Evolutionary conservation across 805 yeast species (phyloP).

Genomic region (Candida krabiensis): DNA sequence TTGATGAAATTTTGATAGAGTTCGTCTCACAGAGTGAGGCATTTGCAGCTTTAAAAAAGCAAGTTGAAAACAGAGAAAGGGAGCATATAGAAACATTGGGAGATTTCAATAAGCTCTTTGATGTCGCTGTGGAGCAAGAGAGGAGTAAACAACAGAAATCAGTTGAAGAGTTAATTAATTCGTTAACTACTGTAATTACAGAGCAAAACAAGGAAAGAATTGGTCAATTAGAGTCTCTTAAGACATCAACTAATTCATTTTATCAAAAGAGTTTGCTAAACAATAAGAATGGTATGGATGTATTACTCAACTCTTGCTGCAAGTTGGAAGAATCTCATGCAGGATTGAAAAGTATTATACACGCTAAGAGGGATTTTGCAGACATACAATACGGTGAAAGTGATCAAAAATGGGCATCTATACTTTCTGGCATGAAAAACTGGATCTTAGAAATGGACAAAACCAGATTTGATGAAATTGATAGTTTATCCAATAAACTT

Average conservation of each 20-base stretch:
- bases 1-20: background rate
- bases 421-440: background rate
- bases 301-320: background rate
- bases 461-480: background rate
- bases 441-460: slow-evolving; percentile 1
- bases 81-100: background rate
- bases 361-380: background rate
- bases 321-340: background rate
- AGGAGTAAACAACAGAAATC: slow-evolving; percentile 1
- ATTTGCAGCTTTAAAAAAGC: slow-evolving; percentile 1
- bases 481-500: slow-evolving; percentile 4
- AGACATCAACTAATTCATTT: background rate
- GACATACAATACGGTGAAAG: background rate
- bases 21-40: background rate
- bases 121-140: slow-evolving; percentile 2
- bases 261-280: background rate
- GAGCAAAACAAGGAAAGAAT: slow-evolving; percentile 1
- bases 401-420: slow-evolving; percentile 1
- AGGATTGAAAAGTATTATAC: background rate
- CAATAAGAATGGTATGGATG: too few species aligned
- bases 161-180: background rate
- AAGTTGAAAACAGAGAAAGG: slow-evolving; percentile 1
- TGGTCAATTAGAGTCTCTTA: background rate
- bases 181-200: background rate
- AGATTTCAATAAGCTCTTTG: background rate